Percentiles rank a stretch among this genome's conserved stretches.
Conservation (phyloP, 1,284 basidiomycete species). For the Bondarzewia mesenterica region DNA sequence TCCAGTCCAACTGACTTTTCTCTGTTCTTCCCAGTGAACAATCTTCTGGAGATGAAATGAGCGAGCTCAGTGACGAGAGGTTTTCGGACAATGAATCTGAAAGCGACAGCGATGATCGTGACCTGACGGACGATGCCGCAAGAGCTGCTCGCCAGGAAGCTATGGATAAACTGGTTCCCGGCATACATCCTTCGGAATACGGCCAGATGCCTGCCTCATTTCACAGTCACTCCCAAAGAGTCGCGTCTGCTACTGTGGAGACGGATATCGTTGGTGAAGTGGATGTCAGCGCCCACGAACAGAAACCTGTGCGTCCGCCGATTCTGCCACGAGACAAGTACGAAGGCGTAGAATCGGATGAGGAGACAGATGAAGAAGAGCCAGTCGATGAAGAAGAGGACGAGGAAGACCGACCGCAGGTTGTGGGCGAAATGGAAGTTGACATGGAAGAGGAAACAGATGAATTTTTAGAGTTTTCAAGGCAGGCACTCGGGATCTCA, state of each 20-base stretch:
- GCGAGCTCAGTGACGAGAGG: conserved; percentile 37
- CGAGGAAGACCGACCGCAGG: conserved; percentile 68
- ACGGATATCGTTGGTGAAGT: conserved; percentile 31
- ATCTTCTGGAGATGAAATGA: conserved; percentile 39
- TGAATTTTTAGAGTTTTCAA: conserved; percentile 89
- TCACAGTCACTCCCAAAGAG: conserved; percentile 58
- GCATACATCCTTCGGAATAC: conserved; percentile 64
- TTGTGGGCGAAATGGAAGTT: conserved; percentile 76
- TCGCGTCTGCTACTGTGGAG: conserved; percentile 41
- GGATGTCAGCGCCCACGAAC: conserved; percentile 8
- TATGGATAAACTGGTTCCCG: conserved; percentile 67
- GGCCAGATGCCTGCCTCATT: conserved; percentile 73
- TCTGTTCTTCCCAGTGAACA: conserved; percentile 38
- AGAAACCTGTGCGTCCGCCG: conserved; percentile 56
- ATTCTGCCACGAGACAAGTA: conserved; percentile 72
- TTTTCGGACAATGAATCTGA: conserved; percentile 34
- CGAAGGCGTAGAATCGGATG: conserved; percentile 82
- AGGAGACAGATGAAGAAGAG: conserved; percentile 64
- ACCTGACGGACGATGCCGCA: conserved; percentile 20
- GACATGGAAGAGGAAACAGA: conserved; percentile 87
- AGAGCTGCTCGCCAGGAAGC: conserved; percentile 41
- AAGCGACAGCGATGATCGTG: conserved; percentile 32
- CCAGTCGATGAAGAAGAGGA: conserved; percentile 43
- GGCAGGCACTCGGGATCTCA: conserved; percentile 80
- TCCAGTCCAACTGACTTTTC: background rate